Conservation (phyloP, 2,329 filamentous ascomycete genomes). For the Fusarium acutatum region DNA sequence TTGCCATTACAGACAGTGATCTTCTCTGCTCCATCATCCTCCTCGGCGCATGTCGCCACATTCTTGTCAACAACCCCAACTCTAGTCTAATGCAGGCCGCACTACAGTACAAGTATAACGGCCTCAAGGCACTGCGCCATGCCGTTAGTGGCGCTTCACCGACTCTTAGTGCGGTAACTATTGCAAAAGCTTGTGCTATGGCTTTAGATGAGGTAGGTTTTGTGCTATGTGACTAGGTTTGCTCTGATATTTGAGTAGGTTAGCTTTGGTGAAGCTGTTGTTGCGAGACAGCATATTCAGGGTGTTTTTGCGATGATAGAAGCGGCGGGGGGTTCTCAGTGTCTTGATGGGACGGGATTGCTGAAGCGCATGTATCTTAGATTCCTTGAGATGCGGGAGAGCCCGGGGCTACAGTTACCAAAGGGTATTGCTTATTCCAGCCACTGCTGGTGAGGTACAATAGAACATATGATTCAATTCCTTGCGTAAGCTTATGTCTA, state of each 20-base stretch:
- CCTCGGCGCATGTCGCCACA: background rate
- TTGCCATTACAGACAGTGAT: conserved; percentile 5
- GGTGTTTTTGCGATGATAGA: background rate
- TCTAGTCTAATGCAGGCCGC: background rate
- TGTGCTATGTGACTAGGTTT: background rate
- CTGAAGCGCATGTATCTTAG: background rate
- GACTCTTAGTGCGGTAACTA: background rate
- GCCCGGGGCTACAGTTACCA: background rate
- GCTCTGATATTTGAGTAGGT: background rate
- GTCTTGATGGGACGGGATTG: background rate
- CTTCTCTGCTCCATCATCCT: conserved; percentile 4
- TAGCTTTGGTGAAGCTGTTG: background rate
- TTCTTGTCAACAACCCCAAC: background rate
- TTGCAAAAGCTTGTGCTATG: background rate
- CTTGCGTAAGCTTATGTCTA: too few relatives aligned
- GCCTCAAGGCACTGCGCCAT: background rate
- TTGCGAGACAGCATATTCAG: background rate
- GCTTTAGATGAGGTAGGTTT: conserved; percentile 1
- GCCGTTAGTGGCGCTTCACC: background rate
- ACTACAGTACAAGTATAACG: conserved; percentile 9
- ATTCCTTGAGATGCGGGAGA: background rate
- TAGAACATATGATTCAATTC: rapidly evolving
- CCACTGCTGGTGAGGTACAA: background rate
- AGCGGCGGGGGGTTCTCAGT: background rate
- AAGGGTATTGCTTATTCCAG: background rate